Evolutionary conservation across 1,284 basidiomycete genomes (phyloP), one percentile per base, ranked within the genome.

Genomic region (Austropuccinia psidii): DNA sequence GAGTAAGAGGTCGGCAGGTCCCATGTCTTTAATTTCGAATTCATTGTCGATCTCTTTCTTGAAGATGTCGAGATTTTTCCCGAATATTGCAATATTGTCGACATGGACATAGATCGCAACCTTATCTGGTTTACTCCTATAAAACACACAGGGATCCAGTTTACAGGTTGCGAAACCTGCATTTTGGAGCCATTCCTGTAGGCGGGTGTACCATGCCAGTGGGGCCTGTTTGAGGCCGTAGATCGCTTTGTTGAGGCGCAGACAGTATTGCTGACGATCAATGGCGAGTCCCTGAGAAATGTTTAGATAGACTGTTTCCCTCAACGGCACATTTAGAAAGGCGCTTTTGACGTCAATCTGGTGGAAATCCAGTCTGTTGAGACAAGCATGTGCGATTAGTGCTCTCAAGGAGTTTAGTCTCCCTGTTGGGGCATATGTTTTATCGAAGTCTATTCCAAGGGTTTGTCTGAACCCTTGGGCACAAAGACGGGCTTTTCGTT

Each of bases 181-280:
- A 1, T 3, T 21, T n/a, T 39, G 9, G 17, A 62, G 17, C 58
- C 58, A 65, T 19, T 4, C 9, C 4, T 43, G 31, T 6, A 65
- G 13, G 9, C 31, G 11, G 35, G 31, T 35, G n/a, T 66, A 52
- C 17, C 64, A 66, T 1, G 31, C 31, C 1, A 33, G 35, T 13
- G 64, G 47, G 1, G 64, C 43, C 29, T 66, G 64, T 19, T 66
- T 66, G 2, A 66, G 19, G 29, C 64, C 64, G 29, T 66, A 66
- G 11, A 66, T 39, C 11, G 64, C n/a, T 52, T 66, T 52, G 2
- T 66, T 5, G 1, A 66, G 31, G 15, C 21, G 19, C 4, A 66
- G 19, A 9, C 19, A 21, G 1, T 31, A 9, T 7, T 6, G 2
- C 17, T 50, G 29, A 13, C 41, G n/a, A 15, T 66, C 49, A 17